Percentiles rank a stretch among this genome's conserved stretches.
Evolutionary conservation across 352 stramenopile species (phyloP).

Genomic region (Blastocystis sp.): DNA sequence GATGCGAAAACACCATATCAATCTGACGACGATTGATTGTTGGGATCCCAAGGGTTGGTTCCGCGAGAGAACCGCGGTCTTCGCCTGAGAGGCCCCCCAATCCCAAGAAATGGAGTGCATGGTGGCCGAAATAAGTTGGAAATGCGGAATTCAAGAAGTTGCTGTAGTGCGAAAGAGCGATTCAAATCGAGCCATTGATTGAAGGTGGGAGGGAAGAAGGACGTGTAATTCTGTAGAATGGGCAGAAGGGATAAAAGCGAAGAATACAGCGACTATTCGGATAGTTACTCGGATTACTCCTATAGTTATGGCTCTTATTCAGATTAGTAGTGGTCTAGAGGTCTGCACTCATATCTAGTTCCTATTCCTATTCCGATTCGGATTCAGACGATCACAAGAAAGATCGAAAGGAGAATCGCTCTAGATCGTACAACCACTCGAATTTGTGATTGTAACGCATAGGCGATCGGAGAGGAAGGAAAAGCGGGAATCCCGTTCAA

Average conservation of each 20-base stretch:
- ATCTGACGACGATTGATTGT: no score
- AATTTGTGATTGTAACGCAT: not conserved
- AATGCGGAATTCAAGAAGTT: not conserved
- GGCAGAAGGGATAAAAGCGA: not conserved
- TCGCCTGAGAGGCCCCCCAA: no score
- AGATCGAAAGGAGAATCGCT: not conserved
- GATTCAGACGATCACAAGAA: constrained; percentile 39
- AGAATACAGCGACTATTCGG: constrained; percentile 60
- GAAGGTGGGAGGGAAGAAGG: not conserved
- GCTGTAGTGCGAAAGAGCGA: no score
- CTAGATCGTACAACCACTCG: not conserved
- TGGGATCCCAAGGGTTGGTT: no score
- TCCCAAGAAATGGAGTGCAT: no score
- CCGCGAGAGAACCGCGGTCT: no score
- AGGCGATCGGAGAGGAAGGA: not conserved
- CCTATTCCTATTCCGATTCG: constrained; percentile 60
- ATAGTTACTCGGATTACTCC: constrained; percentile 56
- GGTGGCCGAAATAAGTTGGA: not conserved
- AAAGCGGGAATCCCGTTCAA: not conserved
- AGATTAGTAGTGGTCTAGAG: constrained; percentile 26
- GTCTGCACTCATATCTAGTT: constrained; percentile 14
- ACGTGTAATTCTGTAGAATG: constrained; percentile 4
- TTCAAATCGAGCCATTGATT: no score
- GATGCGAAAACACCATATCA: no score
- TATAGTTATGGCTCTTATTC: constrained; percentile 54